Conservation (phyloP, 2,329 filamentous ascomycete genomes). For the Ceratocystis smalleyi region DNA sequence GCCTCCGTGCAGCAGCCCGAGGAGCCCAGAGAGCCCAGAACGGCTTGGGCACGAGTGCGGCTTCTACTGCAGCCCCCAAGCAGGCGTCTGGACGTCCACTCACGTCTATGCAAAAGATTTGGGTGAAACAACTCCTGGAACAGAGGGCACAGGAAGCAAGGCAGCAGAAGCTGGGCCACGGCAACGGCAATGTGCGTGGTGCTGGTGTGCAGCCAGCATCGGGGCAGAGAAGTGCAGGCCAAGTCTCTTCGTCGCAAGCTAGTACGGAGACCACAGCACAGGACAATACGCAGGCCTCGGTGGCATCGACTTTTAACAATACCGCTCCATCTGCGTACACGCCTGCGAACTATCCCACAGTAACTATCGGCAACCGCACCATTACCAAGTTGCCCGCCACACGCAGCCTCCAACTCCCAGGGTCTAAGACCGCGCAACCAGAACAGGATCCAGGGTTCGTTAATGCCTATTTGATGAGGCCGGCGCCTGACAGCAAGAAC, state of each 20-base stretch:
- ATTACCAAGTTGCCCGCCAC: background rate
- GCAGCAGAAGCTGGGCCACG: background rate
- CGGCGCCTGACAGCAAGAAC: background rate
- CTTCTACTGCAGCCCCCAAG: background rate
- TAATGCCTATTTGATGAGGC: background rate
- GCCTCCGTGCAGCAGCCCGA: background rate
- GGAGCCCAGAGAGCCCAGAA: background rate
- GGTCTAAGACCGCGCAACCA: background rate
- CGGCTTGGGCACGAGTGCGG: background rate
- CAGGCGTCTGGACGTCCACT: background rate
- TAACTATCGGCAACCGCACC: background rate
- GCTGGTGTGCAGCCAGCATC: too few relatives aligned
- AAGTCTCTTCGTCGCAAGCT: background rate
- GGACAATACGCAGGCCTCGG: background rate
- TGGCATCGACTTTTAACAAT: background rate
- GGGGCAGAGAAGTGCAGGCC: background rate
- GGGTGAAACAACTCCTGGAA: background rate
- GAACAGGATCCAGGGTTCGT: background rate
- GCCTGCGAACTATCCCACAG: background rate
- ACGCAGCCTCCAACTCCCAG: background rate
- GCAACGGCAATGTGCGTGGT: too few relatives aligned
- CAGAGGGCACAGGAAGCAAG: background rate
- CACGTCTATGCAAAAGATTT: background rate
- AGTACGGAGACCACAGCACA: too few relatives aligned
- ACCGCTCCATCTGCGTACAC: background rate